Conservation (phyloP, 2,329 filamentous ascomycete species). For the Monosporascus cannonballus region DNA sequence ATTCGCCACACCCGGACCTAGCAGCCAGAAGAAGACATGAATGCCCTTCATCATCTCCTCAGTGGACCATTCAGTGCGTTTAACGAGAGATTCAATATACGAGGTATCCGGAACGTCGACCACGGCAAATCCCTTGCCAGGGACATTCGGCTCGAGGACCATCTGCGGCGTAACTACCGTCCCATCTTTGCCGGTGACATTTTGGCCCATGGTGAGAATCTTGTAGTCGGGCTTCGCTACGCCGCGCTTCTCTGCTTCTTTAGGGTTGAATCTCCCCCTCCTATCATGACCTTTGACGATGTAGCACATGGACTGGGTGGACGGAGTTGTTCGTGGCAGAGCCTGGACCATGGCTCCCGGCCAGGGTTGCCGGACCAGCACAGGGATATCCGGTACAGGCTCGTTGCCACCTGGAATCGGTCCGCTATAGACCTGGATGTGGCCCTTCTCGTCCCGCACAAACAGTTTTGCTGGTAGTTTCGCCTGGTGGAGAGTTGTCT, state of each 20-base stretch:
- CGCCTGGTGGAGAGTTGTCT: conserved; percentile 60
- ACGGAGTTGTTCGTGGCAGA: conserved; percentile 64
- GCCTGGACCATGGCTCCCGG: conserved; percentile 58
- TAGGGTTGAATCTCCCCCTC: conserved; percentile 72
- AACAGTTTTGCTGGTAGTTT: conserved; percentile 66
- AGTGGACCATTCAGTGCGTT: conserved; percentile 66
- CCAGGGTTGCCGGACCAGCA: conserved; percentile 73
- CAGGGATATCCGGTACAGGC: conserved; percentile 57
- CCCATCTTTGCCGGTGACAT: conserved; percentile 58
- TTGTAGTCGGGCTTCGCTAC: conserved; percentile 55
- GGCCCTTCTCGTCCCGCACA: conserved; percentile 56
- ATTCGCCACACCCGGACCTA: conserved; percentile 61
- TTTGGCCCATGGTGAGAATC: conserved; percentile 55
- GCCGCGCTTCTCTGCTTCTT: conserved; percentile 58
- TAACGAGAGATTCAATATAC: conserved; percentile 65
- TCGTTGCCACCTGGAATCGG: conserved; percentile 50
- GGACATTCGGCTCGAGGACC: conserved; percentile 64
- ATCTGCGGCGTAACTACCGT: conserved; percentile 74
- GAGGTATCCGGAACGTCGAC: conserved; percentile 68
- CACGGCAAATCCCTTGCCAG: conserved; percentile 70
- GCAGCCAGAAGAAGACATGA: conserved; percentile 70
- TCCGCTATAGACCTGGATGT: conserved; percentile 64
- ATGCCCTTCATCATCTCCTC: conserved; percentile 61
- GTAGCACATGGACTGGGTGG: conserved; percentile 71
- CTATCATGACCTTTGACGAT: conserved; percentile 71